These are phyloP conservation scores for Eutrema japonicum DNA, from an alignment of 345 rosid genomes.

Conservation along the genomic window DNA sequence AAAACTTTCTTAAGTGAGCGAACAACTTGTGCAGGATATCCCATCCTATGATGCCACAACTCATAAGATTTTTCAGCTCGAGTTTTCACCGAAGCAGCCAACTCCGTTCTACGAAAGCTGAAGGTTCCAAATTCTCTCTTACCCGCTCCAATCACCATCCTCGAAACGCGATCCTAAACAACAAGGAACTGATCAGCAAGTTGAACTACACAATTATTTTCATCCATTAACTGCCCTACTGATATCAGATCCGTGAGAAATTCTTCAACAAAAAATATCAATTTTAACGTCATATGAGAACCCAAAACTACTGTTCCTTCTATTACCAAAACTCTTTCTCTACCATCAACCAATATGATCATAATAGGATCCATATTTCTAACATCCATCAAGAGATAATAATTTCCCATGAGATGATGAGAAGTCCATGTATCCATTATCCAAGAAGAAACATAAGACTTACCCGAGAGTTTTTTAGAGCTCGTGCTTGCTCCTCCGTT, in stretches of 20 bases:
- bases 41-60: no score
- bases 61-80: no score
- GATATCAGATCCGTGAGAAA: background rate
- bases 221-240: background rate
- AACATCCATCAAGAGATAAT: no score
- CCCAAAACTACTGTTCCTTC: background rate
- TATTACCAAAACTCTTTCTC: background rate
- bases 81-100: background rate
- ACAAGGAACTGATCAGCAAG: background rate
- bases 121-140: background rate
- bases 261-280: background rate
- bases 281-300: background rate
- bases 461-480: background rate
- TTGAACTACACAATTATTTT: background rate
- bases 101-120: background rate
- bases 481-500: background rate
- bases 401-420: background rate
- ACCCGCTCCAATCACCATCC: background rate
- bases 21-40: background rate
- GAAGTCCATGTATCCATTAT: background rate
- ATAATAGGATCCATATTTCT: background rate
- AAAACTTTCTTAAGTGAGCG: background rate
- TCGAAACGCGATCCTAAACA: background rate
- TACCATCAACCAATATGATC: background rate
- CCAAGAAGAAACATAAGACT: background rate